A percentile compares a stretch with the other conserved stretches of the same genome.
Evolutionary conservation across 2,329 filamentous ascomycete species (phyloP).

Genomic region (Rutstroemia sp.): DNA sequence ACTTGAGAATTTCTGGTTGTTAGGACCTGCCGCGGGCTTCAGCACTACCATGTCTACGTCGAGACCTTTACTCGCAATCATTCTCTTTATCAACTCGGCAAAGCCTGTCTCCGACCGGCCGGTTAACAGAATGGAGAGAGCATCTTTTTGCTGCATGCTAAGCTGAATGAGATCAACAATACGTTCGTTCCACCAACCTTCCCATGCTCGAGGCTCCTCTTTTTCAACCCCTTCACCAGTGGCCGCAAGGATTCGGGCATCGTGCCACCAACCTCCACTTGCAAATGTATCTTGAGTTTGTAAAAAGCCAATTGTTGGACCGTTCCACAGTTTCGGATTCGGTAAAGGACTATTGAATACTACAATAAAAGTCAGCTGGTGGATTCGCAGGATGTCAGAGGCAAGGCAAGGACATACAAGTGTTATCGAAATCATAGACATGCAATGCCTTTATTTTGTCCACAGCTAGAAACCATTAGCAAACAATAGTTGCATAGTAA

Average conservation of each 20-base stretch:
- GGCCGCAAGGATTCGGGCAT: slow-evolving; percentile 73
- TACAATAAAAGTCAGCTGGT: slow-evolving; percentile 28
- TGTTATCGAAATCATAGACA: slow-evolving; percentile 98
- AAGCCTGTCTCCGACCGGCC: slow-evolving; percentile 76
- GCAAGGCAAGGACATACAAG: slow-evolving; percentile 47
- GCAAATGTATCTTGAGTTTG: slow-evolving; percentile 68
- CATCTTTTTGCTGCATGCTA: slow-evolving; percentile 77
- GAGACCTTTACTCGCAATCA: slow-evolving; percentile 68
- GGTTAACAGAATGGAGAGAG: slow-evolving; percentile 78
- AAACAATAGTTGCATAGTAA: not conserved
- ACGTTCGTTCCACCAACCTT: slow-evolving; percentile 95
- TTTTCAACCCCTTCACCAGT: slow-evolving; percentile 76
- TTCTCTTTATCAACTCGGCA: slow-evolving; percentile 70
- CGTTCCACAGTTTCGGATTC: slow-evolving; percentile 81
- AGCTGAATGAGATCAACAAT: slow-evolving; percentile 74
- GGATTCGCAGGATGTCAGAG: not conserved
- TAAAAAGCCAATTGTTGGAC: slow-evolving; percentile 67
- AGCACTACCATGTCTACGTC: slow-evolving; percentile 84
- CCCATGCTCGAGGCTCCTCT: slow-evolving; percentile 79
- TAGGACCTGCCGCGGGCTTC: slow-evolving; percentile 78
- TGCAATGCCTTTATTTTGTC: slow-evolving; percentile 73
- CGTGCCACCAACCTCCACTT: slow-evolving; percentile 96
- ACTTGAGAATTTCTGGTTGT: slow-evolving; percentile 66
- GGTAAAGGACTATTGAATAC: slow-evolving; percentile 89
- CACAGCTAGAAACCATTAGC: slow-evolving; percentile 38